Base-by-base conservation (phyloP, 768 basidiomycete genomes). In the Clitopilus passeckerianus region DNA sequence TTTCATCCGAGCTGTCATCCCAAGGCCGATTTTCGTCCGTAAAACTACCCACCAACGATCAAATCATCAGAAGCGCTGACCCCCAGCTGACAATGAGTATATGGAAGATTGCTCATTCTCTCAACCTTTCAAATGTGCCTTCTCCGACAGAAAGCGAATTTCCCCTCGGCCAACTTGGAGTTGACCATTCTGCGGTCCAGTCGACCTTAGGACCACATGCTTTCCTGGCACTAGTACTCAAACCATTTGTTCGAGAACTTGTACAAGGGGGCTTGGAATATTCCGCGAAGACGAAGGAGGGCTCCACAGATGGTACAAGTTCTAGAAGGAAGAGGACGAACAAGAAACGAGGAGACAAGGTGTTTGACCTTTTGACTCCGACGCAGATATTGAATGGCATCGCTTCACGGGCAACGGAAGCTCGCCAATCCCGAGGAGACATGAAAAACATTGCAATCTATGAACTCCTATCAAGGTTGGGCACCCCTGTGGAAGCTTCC, bases 361-460 rank as follows among this genome's bases (percentile, higher is more conserved):
- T 59, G 6, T 60, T 58, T 20, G 66, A 61, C 43, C 61, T 78
- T 41, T 70, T 82, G 60, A 78, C 76, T 44, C 77, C 80, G 34
- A 68, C 75, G 6, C 80, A 82, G 60, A 70, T 82, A 56, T 64
- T 80, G n/a, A 70, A 70, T 33, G 76, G 78, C 44, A 66, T 79
- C 53, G 63, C 75, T n/a, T 61, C 69, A 14, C 67, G 66, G 55
- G 68, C 71, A 41, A 64, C 64, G 44, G 62, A 65, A 54, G 61
- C 57, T 18, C 34, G 57, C 9, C 30, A 56, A 14, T 52, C 56
- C 33, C 50, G 54, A 33, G 44, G 60, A 41, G 57, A 55, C 35
- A 24, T 64, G 18, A 50, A 50, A 22, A 63, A 64, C 16, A 58
- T 60, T 27, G 64, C 70, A 22, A 59, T 77, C 16, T 65, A 71